Evolutionary conservation across 2,329 filamentous ascomycete genomes (phyloP).

Genomic region (Aspergillus fumigatiaffinis): DNA sequence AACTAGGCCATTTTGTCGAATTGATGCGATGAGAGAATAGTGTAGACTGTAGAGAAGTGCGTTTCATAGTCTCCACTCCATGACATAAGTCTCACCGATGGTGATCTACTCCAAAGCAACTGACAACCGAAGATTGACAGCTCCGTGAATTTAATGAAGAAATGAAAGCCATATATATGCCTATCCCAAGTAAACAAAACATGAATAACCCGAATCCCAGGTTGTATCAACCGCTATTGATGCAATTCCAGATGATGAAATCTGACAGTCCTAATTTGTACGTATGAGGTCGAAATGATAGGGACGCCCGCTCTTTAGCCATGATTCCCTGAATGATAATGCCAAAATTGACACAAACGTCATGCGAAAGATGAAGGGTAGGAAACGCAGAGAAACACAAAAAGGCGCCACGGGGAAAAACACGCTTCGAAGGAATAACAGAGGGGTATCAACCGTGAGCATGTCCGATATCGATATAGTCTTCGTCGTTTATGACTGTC

Average conservation of each 20-base stretch:
- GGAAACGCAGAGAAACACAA: background rate
- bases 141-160: background rate
- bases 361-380: background rate
- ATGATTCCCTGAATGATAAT: background rate
- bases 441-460: constrained; percentile 30
- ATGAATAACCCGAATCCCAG: constrained; percentile 1
- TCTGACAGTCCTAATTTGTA: background rate
- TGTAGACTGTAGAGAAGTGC: background rate
- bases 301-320: background rate
- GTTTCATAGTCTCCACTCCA: background rate
- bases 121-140: background rate
- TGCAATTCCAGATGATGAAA: constrained; percentile 21
- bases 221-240: constrained; percentile 20
- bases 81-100: background rate
- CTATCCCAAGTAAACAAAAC: constrained; percentile 5
- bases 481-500: constrained; percentile 40
- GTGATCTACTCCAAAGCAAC: background rate
- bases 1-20: background rate
- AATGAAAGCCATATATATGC: constrained; percentile 5
- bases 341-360: background rate
- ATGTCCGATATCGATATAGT: constrained; percentile 37
- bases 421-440: constrained; percentile 18
- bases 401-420: background rate
- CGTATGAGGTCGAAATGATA: background rate
- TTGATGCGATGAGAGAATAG: background rate